phyloP scores from a whole-genome alignment of 1,284 basidiomycete species.

The Pyrrhoderma lamaoense region DNA sequence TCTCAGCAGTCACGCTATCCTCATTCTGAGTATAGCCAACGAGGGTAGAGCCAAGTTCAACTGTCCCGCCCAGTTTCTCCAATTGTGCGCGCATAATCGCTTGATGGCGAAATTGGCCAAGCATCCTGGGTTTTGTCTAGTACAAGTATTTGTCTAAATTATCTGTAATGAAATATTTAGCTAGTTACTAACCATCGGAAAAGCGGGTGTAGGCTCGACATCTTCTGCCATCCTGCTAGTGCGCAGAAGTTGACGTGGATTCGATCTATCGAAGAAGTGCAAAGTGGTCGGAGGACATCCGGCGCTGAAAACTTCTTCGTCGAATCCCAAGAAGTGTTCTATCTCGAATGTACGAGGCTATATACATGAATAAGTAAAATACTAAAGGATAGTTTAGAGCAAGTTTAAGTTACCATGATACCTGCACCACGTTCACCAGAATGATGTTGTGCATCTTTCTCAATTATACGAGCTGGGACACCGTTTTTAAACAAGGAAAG shows the following conservation, averaged over 20 bases:
- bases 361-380: background rate
- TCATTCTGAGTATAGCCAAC: constrained; percentile 5
- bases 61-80: constrained; percentile 6
- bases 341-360: constrained; percentile 10
- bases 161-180: background rate
- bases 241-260: constrained; percentile 1
- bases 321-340: constrained; percentile 10
- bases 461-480: constrained; percentile 9
- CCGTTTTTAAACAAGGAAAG: constrained; percentile 12
- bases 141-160: background rate
- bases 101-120: constrained; percentile 15
- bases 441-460: constrained; percentile 10
- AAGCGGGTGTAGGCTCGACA: background rate
- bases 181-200: background rate
- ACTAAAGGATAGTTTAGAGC: too few relatives aligned
- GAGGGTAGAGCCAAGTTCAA: constrained; percentile 14
- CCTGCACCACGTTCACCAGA: constrained; percentile 1
- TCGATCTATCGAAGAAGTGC: background rate
- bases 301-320: background rate
- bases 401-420: constrained; percentile 1
- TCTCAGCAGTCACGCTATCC: constrained; percentile 5
- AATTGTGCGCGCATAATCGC: constrained; percentile 14
- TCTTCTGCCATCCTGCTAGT: background rate
- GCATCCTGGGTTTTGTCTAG: background rate
- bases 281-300: background rate